Evolutionary conservation across 139 green algal genomes (phyloP).

Genomic region (Chlorella ohadii): DNA sequence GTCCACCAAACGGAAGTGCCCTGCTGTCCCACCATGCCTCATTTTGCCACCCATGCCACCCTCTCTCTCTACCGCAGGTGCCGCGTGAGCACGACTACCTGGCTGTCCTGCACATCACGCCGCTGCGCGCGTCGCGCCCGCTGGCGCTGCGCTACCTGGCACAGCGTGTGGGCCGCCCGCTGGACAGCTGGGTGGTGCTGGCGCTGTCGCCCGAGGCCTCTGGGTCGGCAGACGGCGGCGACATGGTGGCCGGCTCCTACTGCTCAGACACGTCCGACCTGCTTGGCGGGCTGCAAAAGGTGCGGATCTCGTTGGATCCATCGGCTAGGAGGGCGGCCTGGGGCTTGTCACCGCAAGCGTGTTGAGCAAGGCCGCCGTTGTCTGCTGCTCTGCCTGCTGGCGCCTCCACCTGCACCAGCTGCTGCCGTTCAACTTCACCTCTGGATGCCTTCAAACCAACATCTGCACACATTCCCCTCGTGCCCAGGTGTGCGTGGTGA

Average conservation of each 20-base stretch:
- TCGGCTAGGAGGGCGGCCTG: too few relatives aligned
- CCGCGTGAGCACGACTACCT: slow-evolving; percentile 38
- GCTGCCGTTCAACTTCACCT: too few relatives aligned
- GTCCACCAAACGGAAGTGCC: too few relatives aligned
- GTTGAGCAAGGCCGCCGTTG: too few relatives aligned
- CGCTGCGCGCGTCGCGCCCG: slow-evolving; percentile 73
- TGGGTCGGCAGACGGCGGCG: background rate
- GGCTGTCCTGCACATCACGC: slow-evolving; percentile 81
- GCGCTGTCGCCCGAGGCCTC: slow-evolving; percentile 32
- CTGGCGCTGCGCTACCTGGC: slow-evolving; percentile 83
- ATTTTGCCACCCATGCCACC: too few relatives aligned
- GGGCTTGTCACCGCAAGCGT: too few relatives aligned
- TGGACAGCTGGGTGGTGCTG: slow-evolving; percentile 58
- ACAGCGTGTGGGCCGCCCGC: slow-evolving; percentile 52
- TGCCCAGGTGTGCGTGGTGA: slow-evolving; percentile 17
- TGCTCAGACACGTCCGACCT: slow-evolving; percentile 63
- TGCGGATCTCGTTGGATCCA: slow-evolving; percentile 2
- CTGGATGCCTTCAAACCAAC: too few relatives aligned
- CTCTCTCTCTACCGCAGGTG: slow-evolving; percentile 49
- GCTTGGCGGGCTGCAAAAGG: slow-evolving; percentile 58
- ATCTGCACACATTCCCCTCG: background rate
- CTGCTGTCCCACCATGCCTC: too few relatives aligned
- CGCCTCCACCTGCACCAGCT: too few relatives aligned
- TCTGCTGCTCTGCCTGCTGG: too few relatives aligned
- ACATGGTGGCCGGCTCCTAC: slow-evolving; percentile 20